Evolutionary conservation across 1,139 yeast species (phyloP).

Genomic region (Pichia sp.): DNA sequence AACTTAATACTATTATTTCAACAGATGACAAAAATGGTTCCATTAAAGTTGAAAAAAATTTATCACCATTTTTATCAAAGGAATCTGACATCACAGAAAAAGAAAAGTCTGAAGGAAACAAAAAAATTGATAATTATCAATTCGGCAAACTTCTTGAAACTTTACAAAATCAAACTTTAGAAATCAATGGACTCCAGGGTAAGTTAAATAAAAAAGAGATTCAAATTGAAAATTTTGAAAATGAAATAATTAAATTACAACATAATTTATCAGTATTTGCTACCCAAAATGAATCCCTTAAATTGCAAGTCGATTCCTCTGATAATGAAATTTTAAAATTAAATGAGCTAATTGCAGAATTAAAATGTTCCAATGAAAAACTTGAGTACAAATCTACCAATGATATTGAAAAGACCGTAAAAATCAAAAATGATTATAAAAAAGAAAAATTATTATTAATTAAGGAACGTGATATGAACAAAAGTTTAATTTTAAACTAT

Average conservation of each 20-base stretch:
- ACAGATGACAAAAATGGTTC: neutral
- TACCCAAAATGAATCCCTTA: neutral
- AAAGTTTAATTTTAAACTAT: constrained; percentile 1
- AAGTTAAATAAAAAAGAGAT: constrained; percentile 2
- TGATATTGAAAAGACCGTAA: neutral
- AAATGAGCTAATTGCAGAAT: neutral
- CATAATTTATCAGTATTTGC: constrained; percentile 10
- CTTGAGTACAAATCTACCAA: neutral
- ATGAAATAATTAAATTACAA: constrained; percentile 4
- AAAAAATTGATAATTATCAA: too few species aligned
- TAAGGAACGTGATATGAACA: constrained; percentile 9
- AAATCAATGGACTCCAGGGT: neutral
- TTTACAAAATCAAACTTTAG: constrained; percentile 2
- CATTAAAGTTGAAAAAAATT: constrained; percentile 1
- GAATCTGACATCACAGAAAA: too few species aligned
- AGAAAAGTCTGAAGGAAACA: too few species aligned
- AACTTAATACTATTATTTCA: constrained; percentile 1
- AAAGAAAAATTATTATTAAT: constrained; percentile 1
- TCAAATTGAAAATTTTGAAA: constrained; percentile 2
- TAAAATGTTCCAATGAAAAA: neutral
- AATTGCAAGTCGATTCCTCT: neutral
- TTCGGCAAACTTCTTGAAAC: too few species aligned
- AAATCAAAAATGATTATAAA: constrained; percentile 2
- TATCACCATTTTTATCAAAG: constrained; percentile 4
- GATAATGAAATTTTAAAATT: neutral